Evolutionary conservation across 345 rosid genomes (phyloP).

Genomic region (Citrus maxima): DNA sequence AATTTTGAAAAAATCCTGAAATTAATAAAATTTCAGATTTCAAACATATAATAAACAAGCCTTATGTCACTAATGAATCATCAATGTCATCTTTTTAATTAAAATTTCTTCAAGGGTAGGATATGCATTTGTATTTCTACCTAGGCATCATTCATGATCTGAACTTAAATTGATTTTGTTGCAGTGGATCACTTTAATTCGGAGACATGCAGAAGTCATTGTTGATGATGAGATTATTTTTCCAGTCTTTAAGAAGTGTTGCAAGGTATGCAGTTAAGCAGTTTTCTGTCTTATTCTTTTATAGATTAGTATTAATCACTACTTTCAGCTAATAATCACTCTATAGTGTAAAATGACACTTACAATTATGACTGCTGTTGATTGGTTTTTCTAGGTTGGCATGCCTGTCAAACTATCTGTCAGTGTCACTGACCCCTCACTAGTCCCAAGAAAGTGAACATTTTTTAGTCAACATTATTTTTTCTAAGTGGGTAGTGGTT

Average conservation of each 20-base stretch:
- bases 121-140: not conserved
- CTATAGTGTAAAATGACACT: not conserved
- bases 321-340: slow-evolving; percentile 1
- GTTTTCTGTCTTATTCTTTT: not conserved
- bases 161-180: slow-evolving; percentile 10
- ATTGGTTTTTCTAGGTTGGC: not conserved
- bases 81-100: not conserved
- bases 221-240: slow-evolving; percentile 67
- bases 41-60: no score
- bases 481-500: no score
- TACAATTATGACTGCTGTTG: not conserved
- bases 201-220: slow-evolving; percentile 73
- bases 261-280: slow-evolving; percentile 54
- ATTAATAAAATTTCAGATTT: no score
- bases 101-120: not conserved
- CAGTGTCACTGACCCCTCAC: not conserved
- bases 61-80: not conserved
- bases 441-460: not conserved
- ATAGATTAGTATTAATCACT: not conserved
- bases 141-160: not conserved
- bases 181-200: slow-evolving; percentile 80
- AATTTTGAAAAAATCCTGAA: no score
- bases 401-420: not conserved
- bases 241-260: slow-evolving; percentile 63
- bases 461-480: not conserved